These are phyloP conservation scores for Pythium brassicae DNA, from an alignment of 352 stramenopile species.

Conservation along the genomic window DNA sequence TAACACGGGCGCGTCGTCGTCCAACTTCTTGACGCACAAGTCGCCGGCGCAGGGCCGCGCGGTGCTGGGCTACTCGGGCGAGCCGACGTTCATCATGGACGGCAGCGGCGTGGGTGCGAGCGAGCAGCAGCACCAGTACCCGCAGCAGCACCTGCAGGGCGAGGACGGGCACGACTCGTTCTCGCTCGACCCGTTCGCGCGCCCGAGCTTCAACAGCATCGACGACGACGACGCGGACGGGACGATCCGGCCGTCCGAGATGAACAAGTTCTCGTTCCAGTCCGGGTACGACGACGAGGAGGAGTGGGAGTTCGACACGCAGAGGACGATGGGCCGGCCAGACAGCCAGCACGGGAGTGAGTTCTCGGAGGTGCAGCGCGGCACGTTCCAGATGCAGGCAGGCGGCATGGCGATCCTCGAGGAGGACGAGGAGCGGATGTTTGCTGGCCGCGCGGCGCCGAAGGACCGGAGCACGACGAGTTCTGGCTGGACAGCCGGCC, in stretches of 20 bases:
- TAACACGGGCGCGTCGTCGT: conserved; percentile 52
- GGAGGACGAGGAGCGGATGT: conserved; percentile 38
- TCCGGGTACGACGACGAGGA: conserved; percentile 67
- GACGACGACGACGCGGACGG: conserved; percentile 44
- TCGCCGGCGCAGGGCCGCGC: conserved; percentile 33
- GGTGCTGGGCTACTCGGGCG: conserved; percentile 22
- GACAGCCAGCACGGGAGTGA: conserved; percentile 30
- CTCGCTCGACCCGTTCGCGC: conserved; percentile 65
- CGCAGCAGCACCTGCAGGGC: conserved; percentile 5
- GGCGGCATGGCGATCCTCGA: conserved; percentile 60
- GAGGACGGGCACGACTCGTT: conserved; percentile 42
- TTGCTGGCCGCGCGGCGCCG: conserved; percentile 12
- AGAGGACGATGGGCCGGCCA: conserved; percentile 21
- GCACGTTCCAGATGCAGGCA: conserved; percentile 51
- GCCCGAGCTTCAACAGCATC: conserved; percentile 67
- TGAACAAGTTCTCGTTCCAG: conserved; percentile 73
- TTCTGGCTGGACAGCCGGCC: conserved; percentile 40
- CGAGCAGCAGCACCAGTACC: conserved; percentile 8
- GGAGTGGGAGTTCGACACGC: conserved; percentile 68
- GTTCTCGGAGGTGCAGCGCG: conserved; percentile 21
- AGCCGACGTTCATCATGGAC: conserved; percentile 35
- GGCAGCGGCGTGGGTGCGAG: conserved; percentile 24
- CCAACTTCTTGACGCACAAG: conserved; percentile 66
- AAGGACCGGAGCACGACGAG: conserved; percentile 29
- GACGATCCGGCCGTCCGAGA: conserved; percentile 48